A percentile compares a stretch with the other conserved stretches of the same genome.
Evolutionary conservation across 2,329 filamentous ascomycete genomes (phyloP).

Genomic region (Escovopsis sp.): DNA sequence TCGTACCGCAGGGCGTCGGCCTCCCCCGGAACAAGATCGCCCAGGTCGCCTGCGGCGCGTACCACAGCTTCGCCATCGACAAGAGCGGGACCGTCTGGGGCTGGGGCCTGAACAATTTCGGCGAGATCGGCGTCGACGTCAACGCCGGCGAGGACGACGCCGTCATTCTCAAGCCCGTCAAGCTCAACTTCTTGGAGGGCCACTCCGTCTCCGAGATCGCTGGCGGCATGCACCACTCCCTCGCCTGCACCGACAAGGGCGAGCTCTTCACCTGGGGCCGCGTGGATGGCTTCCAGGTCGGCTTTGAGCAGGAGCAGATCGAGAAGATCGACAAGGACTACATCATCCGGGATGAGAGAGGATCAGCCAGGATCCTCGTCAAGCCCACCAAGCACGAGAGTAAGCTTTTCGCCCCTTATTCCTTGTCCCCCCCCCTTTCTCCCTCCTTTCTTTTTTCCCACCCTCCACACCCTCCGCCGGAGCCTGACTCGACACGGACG

Average conservation of each 20-base stretch:
- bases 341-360: conserved; percentile 47
- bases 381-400: conserved; percentile 27
- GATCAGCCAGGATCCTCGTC: conserved; percentile 49
- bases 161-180: conserved; percentile 56
- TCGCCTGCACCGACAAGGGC: conserved; percentile 42
- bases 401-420: conserved; percentile 15
- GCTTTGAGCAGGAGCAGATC: conserved; percentile 38
- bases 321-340: conserved; percentile 30
- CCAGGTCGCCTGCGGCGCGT: conserved; percentile 49
- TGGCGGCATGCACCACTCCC: conserved; percentile 62
- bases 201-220: conserved; percentile 52
- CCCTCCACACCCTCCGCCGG: too few species aligned
- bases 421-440: too few species aligned
- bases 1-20: conserved; percentile 44
- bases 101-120: conserved; percentile 82
- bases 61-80: conserved; percentile 72
- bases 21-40: conserved; percentile 43
- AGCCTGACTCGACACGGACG: neutral
- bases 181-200: conserved; percentile 49
- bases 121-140: conserved; percentile 54
- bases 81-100: conserved; percentile 56
- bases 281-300: conserved; percentile 37
- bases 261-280: conserved; percentile 47
- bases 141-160: conserved; percentile 40
- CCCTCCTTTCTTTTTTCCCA: neutral